Percentiles rank a stretch among this genome's conserved stretches.
Evolutionary conservation across 768 basidiomycete genomes (phyloP).

Genomic region (Boletus eberwhitei): DNA sequence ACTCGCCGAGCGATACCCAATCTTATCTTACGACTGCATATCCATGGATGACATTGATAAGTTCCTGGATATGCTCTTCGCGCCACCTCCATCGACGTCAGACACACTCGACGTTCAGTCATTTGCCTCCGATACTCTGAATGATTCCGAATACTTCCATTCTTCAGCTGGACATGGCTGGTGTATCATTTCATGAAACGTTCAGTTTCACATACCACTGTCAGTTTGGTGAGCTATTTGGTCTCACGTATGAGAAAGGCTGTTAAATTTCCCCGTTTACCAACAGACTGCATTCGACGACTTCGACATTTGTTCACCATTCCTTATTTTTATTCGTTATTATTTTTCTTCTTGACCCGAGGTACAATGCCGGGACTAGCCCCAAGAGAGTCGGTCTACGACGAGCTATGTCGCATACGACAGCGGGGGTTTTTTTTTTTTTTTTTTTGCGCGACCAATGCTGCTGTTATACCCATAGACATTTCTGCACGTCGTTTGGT

Average conservation of each 20-base stretch:
- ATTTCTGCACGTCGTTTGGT: slow-evolving; percentile 34
- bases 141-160: background rate
- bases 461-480: slow-evolving; percentile 9
- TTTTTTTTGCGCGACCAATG: slow-evolving; percentile 1
- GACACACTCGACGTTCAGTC: background rate
- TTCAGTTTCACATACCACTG: background rate
- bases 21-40: background rate
- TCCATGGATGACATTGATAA: slow-evolving; percentile 9
- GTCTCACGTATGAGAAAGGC: background rate
- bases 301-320: slow-evolving; percentile 5
- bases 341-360: background rate
- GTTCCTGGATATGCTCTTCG: background rate
- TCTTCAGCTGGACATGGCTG: background rate
- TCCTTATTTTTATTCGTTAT: slow-evolving; percentile 12
- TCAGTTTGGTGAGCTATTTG: background rate
- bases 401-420: background rate
- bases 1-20: background rate
- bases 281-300: slow-evolving; percentile 2
- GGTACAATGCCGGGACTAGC: background rate
- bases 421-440: slow-evolving; percentile 6
- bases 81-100: background rate
- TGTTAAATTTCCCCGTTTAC: background rate
- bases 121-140: background rate
- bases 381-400: background rate
- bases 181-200: slow-evolving; percentile 6